phyloP scores from a whole-genome alignment of 176 grass and related monocot genomes.

The Phoenix dactylifera region DNA sequence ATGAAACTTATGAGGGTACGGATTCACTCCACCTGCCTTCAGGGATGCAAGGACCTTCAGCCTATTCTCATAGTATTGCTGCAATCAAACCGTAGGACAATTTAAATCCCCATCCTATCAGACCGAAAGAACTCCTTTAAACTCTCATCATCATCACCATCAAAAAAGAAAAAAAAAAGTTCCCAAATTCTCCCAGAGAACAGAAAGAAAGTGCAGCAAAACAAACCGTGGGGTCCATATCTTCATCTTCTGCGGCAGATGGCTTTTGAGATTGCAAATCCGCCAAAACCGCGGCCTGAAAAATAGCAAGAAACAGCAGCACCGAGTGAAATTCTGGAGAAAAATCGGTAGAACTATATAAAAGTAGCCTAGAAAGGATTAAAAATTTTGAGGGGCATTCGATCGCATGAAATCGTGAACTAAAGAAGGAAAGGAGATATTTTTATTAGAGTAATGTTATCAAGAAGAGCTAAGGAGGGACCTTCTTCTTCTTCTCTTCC shows the following conservation, averaged over 20 bases:
- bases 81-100: constrained; percentile 15
- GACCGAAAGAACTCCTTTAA: too few relatives aligned
- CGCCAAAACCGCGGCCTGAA: constrained; percentile 30
- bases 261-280: constrained; percentile 27
- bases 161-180: neutral
- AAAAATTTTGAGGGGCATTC: too few relatives aligned
- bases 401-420: too few relatives aligned
- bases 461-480: neutral
- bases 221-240: constrained; percentile 90
- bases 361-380: neutral
- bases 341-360: neutral
- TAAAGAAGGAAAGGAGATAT: neutral
- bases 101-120: too few relatives aligned
- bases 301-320: constrained; percentile 9
- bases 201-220: neutral
- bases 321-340: neutral
- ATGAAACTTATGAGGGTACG: constrained; percentile 77
- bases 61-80: constrained; percentile 91
- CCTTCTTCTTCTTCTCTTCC: constrained; percentile 74
- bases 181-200: neutral
- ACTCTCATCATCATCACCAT: too few relatives aligned
- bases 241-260: constrained; percentile 48
- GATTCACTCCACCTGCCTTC: constrained; percentile 43
- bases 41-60: constrained; percentile 44
- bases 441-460: neutral